These are phyloP conservation scores for Dipodascus geniculatus DNA, from an alignment of 805 yeast genomes.

Conservation along the genomic window DNA sequence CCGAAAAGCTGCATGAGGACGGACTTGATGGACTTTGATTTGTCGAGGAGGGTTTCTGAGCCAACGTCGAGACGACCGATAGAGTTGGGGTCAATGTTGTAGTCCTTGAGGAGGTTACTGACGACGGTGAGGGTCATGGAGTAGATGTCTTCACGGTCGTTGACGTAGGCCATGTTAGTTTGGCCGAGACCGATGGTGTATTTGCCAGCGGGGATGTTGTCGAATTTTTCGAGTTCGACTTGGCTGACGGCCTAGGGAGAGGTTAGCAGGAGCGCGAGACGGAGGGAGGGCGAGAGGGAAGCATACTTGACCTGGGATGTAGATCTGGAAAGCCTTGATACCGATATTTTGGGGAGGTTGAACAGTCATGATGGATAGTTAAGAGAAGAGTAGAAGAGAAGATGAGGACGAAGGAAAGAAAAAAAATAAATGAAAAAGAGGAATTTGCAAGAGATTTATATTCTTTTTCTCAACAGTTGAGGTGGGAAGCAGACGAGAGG, in stretches of 20 bases:
- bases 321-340: conserved; percentile 90
- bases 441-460: background rate
- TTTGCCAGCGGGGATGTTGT: conserved; percentile 85
- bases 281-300: background rate
- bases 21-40: conserved; percentile 92
- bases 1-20: conserved; percentile 90
- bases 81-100: conserved; percentile 65
- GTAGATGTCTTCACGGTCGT: conserved; percentile 95
- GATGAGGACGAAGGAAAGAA: too few relatives aligned
- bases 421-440: background rate
- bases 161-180: conserved; percentile 94
- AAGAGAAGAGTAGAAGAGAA: background rate
- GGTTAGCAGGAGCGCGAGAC: background rate
- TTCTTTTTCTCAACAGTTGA: background rate
- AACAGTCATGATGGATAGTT: background rate
- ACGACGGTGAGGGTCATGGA: conserved; percentile 88
- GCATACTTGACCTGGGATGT: conserved; percentile 66
- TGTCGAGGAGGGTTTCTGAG: conserved; percentile 92
- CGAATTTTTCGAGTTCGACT: conserved; percentile 71
- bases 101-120: conserved; percentile 62
- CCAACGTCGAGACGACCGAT: conserved; percentile 97
- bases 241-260: conserved; percentile 57
- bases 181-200: conserved; percentile 98
- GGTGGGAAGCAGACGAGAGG: too few relatives aligned
- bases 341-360: conserved; percentile 71